Evolutionary conservation across 805 yeast species (phyloP).

Genomic region (Candida methanosorbosa): DNA sequence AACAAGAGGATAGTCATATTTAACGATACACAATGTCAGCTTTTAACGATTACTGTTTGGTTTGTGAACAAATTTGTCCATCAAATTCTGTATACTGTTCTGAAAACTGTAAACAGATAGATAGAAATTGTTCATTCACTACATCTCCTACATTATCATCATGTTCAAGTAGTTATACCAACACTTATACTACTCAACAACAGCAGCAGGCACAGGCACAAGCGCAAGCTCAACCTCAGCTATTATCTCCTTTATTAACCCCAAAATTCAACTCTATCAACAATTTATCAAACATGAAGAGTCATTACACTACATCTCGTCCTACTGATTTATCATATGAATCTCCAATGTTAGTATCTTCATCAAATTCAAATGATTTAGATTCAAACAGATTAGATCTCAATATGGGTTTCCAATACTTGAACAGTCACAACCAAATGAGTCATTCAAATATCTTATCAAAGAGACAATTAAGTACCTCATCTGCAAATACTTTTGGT

Average conservation of each 20-base stretch:
- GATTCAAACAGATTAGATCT: constrained; percentile 23
- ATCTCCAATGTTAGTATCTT: constrained; percentile 20
- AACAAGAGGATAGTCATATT: no score
- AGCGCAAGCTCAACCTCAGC: background rate
- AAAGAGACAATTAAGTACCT: background rate
- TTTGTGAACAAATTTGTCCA: constrained; percentile 24
- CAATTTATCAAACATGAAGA: background rate
- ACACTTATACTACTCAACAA: no score
- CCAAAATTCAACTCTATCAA: constrained; percentile 12
- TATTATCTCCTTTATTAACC: constrained; percentile 21
- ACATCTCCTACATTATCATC: no score
- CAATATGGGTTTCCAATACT: constrained; percentile 14
- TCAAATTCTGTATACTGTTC: constrained; percentile 25
- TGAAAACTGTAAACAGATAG: constrained; percentile 18
- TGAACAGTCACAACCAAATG: background rate
- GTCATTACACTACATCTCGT: constrained; percentile 12
- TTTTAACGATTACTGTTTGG: constrained; percentile 27
- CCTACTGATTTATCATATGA: constrained; percentile 19
- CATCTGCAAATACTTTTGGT: constrained; percentile 19
- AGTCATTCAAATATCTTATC: background rate
- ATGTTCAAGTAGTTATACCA: no score
- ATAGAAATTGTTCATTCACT: constrained; percentile 15
- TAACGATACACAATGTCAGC: no score
- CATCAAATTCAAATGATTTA: constrained; percentile 13
- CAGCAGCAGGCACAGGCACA: constrained; percentile 11